These are phyloP conservation scores for Exophiala oligosperma DNA, from an alignment of 2,329 filamentous ascomycete genomes.

Conservation along the genomic window DNA sequence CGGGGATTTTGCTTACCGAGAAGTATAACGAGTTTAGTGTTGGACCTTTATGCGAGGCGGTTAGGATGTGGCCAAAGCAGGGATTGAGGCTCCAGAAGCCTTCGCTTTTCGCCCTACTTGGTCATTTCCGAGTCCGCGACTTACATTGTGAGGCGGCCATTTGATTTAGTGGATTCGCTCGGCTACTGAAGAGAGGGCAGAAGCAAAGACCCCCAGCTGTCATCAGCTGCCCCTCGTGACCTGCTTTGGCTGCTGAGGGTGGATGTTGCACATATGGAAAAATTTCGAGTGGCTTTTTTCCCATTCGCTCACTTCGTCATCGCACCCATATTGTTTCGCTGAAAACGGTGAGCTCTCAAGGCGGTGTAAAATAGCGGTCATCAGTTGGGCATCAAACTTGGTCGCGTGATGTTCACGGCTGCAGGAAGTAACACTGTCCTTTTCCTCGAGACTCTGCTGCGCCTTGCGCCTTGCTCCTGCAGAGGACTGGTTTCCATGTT, in stretches of 20 bases:
- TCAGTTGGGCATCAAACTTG: slow-evolving; percentile 12
- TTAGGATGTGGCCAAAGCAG: not conserved
- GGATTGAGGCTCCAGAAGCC: slow-evolving; percentile 18
- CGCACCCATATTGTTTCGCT: not conserved
- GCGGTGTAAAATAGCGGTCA: slow-evolving; percentile 20
- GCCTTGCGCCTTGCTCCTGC: not conserved
- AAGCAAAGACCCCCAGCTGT: not conserved
- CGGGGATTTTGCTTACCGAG: slow-evolving; percentile 25
- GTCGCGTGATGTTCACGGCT: not conserved
- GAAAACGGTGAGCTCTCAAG: slow-evolving; percentile 18
- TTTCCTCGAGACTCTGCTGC: not conserved
- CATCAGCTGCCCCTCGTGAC: not conserved
- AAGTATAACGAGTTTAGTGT: slow-evolving; percentile 15
- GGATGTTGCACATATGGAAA: not conserved
- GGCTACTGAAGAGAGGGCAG: not conserved
- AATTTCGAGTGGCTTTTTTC: not conserved
- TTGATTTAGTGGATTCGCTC: not conserved
- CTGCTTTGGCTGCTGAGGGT: not conserved
- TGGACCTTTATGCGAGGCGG: slow-evolving; percentile 9
- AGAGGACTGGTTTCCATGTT: not conserved
- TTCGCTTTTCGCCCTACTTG: slow-evolving; percentile 10
- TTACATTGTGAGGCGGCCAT: not conserved
- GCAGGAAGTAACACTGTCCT: not conserved
- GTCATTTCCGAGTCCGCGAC: not conserved
- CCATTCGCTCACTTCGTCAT: slow-evolving; percentile 3